Base-by-base conservation (phyloP, 345 rosid species). In the Draba incana region DNA sequence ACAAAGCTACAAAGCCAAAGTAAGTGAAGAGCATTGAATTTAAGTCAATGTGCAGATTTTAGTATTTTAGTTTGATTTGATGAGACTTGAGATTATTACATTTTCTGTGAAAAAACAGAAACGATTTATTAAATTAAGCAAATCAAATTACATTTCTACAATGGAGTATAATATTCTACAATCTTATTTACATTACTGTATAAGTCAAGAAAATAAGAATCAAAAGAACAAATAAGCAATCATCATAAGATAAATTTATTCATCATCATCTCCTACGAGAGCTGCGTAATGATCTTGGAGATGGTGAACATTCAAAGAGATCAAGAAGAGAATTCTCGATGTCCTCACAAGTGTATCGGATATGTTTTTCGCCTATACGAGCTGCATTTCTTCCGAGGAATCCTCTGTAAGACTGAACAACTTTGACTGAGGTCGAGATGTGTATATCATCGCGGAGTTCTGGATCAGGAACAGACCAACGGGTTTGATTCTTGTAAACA, bases 361-460 rank as follows among this genome's bases (percentile, higher is more conserved):
- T 81, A 64, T 82, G 53, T 74, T 78, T 89, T 38, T 86, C 92
- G 2, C 84, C 79, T 20, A 84, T 78, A 38, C 72, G 70, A 50
- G 15, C 35, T 3, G 39, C 68, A 63, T 77, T 70, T 9, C 67
- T 79, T 50, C 85, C 92, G 0, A 86, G 69, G 72, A 90, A 88
- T 2, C 77, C 64, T 51, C 88, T 82, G 74, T 90, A 90, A n/a
- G 96, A 88, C 30, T 72, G 96, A 54, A 85, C 75, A 51, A 90
- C 86, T 41, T 77, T 84, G 66, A 84, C 84, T n/a, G 88, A 82
- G 27, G 78, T 89, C 4, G 90, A 83, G 44, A 90, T 85, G 37
- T 77, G 81, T 27, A 88, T 41, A 70, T 92, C 96, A 50, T 79
- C 92, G 4, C 92, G 78, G 25, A 92, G 94, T 57, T 76, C 82